phyloP scores from a whole-genome alignment of 192 early-diverging fungal species.

The Obelidium mucronatum region DNA sequence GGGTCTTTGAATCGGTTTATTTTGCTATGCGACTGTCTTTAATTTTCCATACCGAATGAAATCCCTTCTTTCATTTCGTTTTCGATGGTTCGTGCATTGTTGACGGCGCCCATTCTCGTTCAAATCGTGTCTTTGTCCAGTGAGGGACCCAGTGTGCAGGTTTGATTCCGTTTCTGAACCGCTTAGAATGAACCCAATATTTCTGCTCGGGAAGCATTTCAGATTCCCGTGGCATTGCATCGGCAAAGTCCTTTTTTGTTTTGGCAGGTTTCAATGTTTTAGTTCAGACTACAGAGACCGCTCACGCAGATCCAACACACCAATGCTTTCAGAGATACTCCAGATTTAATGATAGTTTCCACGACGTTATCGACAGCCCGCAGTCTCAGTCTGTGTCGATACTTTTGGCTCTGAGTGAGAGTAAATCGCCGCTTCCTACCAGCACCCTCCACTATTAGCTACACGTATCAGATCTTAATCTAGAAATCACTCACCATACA shows the following conservation, averaged over 20 bases:
- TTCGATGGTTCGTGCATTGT: slow-evolving; percentile 45
- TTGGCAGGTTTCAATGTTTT: not conserved
- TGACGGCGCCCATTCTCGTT: slow-evolving; percentile 46
- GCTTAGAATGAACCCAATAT: slow-evolving; percentile 63
- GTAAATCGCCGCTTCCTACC: slow-evolving; percentile 56
- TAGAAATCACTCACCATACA: slow-evolving; percentile 8
- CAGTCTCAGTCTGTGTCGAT: slow-evolving; percentile 53
- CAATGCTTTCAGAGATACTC: slow-evolving; percentile 54
- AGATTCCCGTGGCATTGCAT: slow-evolving; percentile 41
- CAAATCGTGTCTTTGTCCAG: slow-evolving; percentile 60
- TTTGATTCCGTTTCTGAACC: slow-evolving; percentile 61
- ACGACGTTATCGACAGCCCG: slow-evolving; percentile 58
- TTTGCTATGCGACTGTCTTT: not conserved
- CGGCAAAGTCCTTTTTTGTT: slow-evolving; percentile 45
- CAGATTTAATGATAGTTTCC: slow-evolving; percentile 50
- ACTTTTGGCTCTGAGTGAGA: slow-evolving; percentile 58
- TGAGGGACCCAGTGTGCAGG: slow-evolving; percentile 62
- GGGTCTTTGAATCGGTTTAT: slow-evolving; percentile 11
- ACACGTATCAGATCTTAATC: too few species aligned
- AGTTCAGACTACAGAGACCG: too few species aligned
- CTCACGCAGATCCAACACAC: slow-evolving; percentile 36
- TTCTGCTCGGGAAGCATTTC: slow-evolving; percentile 59
- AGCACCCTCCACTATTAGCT: too few species aligned
- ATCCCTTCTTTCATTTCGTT: not conserved
- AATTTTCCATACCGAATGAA: not conserved